Conservation (phyloP, 2,329 filamentous ascomycete species). For the Catunica adiposa region DNA sequence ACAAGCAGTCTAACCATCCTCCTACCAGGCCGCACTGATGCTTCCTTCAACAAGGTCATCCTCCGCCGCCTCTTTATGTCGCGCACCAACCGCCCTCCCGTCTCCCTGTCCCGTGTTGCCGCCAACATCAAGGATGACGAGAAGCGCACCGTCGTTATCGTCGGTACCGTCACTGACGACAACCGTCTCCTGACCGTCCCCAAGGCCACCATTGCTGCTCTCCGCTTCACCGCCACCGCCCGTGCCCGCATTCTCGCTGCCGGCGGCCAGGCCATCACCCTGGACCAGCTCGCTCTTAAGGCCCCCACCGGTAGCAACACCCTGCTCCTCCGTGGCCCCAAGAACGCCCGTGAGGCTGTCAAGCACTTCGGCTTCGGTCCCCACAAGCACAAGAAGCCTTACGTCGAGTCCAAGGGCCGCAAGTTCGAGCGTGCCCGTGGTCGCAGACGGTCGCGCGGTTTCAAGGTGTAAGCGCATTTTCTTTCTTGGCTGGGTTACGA, state of each 20-base stretch:
- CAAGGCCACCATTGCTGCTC: constrained; percentile 84
- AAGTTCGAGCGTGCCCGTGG: constrained; percentile 99
- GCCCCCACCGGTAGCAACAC: constrained; percentile 95
- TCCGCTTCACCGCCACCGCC: constrained; percentile 92
- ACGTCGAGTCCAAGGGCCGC: constrained; percentile 94
- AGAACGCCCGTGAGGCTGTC: constrained; percentile 93
- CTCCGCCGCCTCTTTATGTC: constrained; percentile 97
- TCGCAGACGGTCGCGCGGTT: constrained; percentile 93
- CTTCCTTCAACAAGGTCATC: constrained; percentile 96
- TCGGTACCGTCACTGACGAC: constrained; percentile 95
- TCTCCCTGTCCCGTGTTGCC: constrained; percentile 84
- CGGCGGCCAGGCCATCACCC: constrained; percentile 85
- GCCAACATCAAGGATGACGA: constrained; percentile 49
- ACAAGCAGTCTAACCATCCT: not conserved
- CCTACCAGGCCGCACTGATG: constrained; percentile 78
- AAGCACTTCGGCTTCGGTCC: constrained; percentile 99
- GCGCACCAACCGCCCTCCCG: constrained; percentile 90
- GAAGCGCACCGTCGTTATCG: constrained; percentile 80
- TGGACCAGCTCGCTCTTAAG: constrained; percentile 92
- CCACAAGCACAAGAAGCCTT: constrained; percentile 98
- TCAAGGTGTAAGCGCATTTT: constrained; percentile 78
- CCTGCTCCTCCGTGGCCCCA: constrained; percentile 88
- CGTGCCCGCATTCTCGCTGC: constrained; percentile 85
- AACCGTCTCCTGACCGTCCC: constrained; percentile 81
- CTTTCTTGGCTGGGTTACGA: not conserved